Base-by-base conservation (phyloP, 2,329 filamentous ascomycete species). In the Fusarium cyanostomum region DNA sequence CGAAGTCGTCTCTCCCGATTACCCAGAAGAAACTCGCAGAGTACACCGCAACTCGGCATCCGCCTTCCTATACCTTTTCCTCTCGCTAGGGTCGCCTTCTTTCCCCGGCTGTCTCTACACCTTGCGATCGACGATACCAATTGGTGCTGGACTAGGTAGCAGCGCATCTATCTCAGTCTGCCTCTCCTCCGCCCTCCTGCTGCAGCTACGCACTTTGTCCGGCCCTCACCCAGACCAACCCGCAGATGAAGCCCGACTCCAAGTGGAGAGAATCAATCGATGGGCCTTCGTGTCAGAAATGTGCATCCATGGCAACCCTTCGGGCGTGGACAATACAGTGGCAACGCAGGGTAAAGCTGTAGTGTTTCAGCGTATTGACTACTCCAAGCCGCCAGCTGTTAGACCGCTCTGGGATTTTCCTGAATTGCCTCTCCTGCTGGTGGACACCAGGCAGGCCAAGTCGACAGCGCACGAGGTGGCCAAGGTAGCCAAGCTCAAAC, bases 281-380 rank as follows among this genome's bases (percentile, higher is more conserved):
- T 99, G 96, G 95, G 94, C 95, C 0, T 98, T 97, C 76, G 95
- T 99, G 1, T 91, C 91, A 21, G 95, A 99, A 76, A 91, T 98
- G 87, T 95, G 93, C 78, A 97, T 98, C 63, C 95, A 99, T 74
- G 95, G 94, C 33, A 98, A 96, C 72, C 95, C 95, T 1, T 97
- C 92, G 0, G 95, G 95, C 0, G 92, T 99, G 38, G 95, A 99
- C 78, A 99, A 99, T 77, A 99, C 95, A 3, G 94, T 99, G 26
- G 86, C 94, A 11, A 91, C 94, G 11, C 92, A 96, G 71, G 95
- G 95, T 55, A 97, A 97, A 78, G 95, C 94, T 0, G 93, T 99
- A 2, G 82, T 98, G 3, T 99, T 96, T 79, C 90, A 94, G 71
- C 86, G 94, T 49, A 85, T 82, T 46, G 90, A 96, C 73, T 92